Percentiles rank a stretch among this genome's conserved stretches.
These are phyloP conservation scores for Echites panduratus DNA, from an alignment of 257 asterid genomes.

Conservation along the genomic window DNA sequence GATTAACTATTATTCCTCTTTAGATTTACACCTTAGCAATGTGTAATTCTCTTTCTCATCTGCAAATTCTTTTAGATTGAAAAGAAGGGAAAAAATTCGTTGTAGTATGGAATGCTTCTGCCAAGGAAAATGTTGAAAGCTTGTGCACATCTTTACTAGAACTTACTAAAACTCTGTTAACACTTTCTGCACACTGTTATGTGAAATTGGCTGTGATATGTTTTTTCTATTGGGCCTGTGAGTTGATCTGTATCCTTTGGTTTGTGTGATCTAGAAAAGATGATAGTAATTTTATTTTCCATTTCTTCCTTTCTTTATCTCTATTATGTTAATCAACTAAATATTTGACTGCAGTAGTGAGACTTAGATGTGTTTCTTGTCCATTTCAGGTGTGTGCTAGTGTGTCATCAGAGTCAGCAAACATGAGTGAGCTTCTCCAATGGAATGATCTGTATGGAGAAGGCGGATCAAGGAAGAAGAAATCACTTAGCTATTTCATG, in stretches of 20 bases:
- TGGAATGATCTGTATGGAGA: slow-evolving; percentile 56
- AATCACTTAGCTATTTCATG: slow-evolving; percentile 49
- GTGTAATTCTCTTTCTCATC: not conserved
- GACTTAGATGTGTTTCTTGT: not conserved
- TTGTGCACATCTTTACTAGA: not conserved
- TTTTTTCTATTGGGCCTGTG: not conserved
- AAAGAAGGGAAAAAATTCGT: too few species aligned
- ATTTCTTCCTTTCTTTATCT: not conserved
- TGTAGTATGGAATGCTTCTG: not conserved
- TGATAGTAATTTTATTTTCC: not conserved
- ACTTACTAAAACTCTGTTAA: not conserved
- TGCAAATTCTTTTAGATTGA: not conserved
- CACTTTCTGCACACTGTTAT: not conserved
- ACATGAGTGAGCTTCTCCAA: slow-evolving; percentile 48
- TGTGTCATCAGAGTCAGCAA: slow-evolving; percentile 47
- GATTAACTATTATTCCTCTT: not conserved
- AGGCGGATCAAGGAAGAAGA: slow-evolving; percentile 50
- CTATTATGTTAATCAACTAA: not conserved
- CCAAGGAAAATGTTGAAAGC: too few species aligned
- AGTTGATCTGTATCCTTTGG: not conserved
- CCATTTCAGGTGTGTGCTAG: slow-evolving; percentile 48
- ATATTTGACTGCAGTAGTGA: not conserved
- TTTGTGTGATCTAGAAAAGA: not conserved
- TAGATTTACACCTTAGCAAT: not conserved
- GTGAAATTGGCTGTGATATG: not conserved